Evolutionary conservation across 306 rosid species (phyloP).

Genomic region (Cicer pinnatifidum): DNA sequence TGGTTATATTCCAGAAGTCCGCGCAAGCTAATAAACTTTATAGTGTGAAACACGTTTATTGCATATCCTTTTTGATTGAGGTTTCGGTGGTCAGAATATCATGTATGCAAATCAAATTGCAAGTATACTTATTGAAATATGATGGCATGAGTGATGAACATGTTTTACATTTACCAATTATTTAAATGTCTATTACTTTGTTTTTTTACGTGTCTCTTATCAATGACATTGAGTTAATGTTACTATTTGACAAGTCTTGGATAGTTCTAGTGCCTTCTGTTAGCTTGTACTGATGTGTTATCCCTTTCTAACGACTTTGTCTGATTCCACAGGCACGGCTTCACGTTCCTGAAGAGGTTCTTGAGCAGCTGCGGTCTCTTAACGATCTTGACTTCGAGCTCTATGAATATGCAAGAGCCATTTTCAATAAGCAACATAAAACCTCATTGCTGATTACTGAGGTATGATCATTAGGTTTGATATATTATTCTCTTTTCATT

Average conservation of each 20-base stretch:
- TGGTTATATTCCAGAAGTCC: slow-evolving; percentile 19
- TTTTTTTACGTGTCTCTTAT: slow-evolving; percentile 1
- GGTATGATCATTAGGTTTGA: slow-evolving; percentile 54
- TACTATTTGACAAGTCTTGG: slow-evolving; percentile 33
- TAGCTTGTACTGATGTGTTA: slow-evolving; percentile 32
- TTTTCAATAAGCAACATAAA: slow-evolving; percentile 67
- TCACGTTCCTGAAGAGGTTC: slow-evolving; percentile 64
- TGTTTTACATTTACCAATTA: slow-evolving; percentile 31
- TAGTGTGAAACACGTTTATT: neutral
- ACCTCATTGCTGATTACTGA: slow-evolving; percentile 45
- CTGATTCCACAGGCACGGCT: slow-evolving; percentile 72
- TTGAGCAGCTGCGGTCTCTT: slow-evolving; percentile 65
- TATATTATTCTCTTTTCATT: neutral
- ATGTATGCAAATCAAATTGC: slow-evolving; percentile 8
- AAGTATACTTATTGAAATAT: slow-evolving; percentile 18
- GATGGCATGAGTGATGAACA: slow-evolving; percentile 20
- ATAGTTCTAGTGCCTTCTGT: slow-evolving; percentile 4
- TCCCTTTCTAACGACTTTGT: slow-evolving; percentile 25
- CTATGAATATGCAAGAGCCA: slow-evolving; percentile 66
- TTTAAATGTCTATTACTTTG: neutral
- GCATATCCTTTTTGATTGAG: slow-evolving; percentile 13
- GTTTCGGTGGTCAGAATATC: slow-evolving; percentile 13
- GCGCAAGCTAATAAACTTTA: neutral
- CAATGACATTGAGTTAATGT: slow-evolving; percentile 9
- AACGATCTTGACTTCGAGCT: slow-evolving; percentile 91